Base-by-base conservation (phyloP, 495 filamentous ascomycete species). In the Annulohypoxylon stygium region DNA sequence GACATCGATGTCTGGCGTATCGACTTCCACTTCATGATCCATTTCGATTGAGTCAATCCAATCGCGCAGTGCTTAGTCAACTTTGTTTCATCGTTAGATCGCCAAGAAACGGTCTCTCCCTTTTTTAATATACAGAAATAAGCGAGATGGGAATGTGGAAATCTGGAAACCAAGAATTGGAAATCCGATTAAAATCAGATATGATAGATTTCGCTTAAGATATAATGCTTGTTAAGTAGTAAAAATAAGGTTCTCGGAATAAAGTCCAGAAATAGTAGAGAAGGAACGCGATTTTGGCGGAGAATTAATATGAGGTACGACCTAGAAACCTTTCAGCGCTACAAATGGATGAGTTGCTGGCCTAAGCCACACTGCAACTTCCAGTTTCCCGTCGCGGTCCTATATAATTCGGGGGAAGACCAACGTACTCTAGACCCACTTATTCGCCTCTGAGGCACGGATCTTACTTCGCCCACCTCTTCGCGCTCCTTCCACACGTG, bases 11-110 rank as follows among this genome's bases (percentile, higher is more conserved):
- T 67, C 69, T 37, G 41, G 50, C n/a, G 23, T 43, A 18, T 61
- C 69, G 12, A 61, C 37, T 23, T 72, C 69, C 43, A 43, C 39
- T 25, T 41, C 48, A 59, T 30, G 30, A 30, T 72, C 69, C 69
- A 72, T 72, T 16, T 72, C 60, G 63, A 26, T 36, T 50, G 39
- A 48, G 39, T 41, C n/a, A 65, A 53, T 41, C 61, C n/a, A 65
- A 53, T 50, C 61, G 48, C 9, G 41, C 26, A 23, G 10, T n/a
- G 60, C 43, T 63, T 48, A 63, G 43, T 51, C 33, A 63, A 50
- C 43, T 50, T 11, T 37, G 45, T 20, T 50, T 37, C 60, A 36
- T 63, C 43, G 26, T 60, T 45, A 45, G 30, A 18, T 63, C 14
- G 45, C 41, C 36, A 63, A 63, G 60, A 50, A 23, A 51, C 0